Percentiles rank a stretch among this genome's conserved stretches.
phyloP scores from a whole-genome alignment of 495 filamentous ascomycete genomes.

The Choiromyces venosus region DNA sequence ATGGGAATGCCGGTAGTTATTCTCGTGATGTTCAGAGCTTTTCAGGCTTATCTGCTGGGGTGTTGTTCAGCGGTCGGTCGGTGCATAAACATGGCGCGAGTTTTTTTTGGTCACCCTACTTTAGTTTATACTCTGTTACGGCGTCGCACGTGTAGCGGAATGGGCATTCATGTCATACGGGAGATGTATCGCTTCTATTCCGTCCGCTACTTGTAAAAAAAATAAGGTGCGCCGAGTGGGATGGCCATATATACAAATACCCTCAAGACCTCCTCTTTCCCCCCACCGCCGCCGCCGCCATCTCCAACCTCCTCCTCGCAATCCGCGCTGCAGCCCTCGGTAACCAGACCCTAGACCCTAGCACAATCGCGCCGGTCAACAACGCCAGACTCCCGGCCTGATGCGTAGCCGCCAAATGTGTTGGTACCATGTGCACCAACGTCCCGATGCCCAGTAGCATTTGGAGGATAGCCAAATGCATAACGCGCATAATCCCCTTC shows the following conservation, averaged over 20 bases:
- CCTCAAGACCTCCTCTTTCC: neutral
- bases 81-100: too few relatives aligned
- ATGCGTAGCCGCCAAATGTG: slow-evolving; percentile 79
- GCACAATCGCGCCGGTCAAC: slow-evolving; percentile 70
- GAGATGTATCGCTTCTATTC: neutral
- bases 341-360: slow-evolving; percentile 50
- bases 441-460: slow-evolving; percentile 81
- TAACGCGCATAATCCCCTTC: slow-evolving; percentile 70
- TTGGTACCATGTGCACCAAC: slow-evolving; percentile 85
- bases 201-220: neutral
- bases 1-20: too few relatives aligned
- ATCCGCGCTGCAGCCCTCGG: slow-evolving; percentile 29
- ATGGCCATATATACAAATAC: neutral
- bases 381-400: slow-evolving; percentile 86
- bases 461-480: slow-evolving; percentile 77
- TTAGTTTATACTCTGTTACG: too few relatives aligned
- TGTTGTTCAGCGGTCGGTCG: too few relatives aligned
- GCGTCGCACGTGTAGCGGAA: too few relatives aligned
- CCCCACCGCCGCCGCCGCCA: slow-evolving; percentile 1
- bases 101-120: too few relatives aligned
- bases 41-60: too few relatives aligned
- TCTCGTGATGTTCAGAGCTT: too few relatives aligned
- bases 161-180: neutral
- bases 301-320: slow-evolving; percentile 25
- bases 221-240: neutral